These are phyloP conservation scores for Withania somnifera DNA, from an alignment of 305 asterid genomes.

Conservation along the genomic window DNA sequence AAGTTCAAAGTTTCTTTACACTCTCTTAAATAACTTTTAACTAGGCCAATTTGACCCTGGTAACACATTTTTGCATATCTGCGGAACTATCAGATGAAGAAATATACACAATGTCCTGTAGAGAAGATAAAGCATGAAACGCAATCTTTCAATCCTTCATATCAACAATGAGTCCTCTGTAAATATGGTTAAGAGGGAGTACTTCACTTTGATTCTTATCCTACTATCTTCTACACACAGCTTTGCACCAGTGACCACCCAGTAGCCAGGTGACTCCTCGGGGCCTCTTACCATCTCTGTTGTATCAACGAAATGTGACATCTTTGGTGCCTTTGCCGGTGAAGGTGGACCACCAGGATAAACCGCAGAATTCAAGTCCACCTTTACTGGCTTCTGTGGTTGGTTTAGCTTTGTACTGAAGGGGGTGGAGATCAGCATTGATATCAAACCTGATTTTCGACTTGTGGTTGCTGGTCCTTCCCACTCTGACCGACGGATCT, in stretches of 20 bases:
- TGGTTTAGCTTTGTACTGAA: slow-evolving; percentile 48
- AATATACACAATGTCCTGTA: slow-evolving; percentile 1
- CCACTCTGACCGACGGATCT: slow-evolving; percentile 83
- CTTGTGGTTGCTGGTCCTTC: slow-evolving; percentile 53
- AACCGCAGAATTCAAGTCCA: slow-evolving; percentile 72
- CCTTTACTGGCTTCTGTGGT: slow-evolving; percentile 33
- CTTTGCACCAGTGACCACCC: slow-evolving; percentile 88
- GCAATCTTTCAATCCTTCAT: slow-evolving; percentile 17
- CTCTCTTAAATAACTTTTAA: background rate
- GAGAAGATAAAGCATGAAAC: background rate
- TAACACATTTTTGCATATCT: background rate
- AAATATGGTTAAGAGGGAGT: slow-evolving; percentile 64
- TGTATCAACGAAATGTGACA: slow-evolving; percentile 70
- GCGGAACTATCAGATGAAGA: background rate
- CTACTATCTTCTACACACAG: slow-evolving; percentile 68
- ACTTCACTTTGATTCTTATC: slow-evolving; percentile 65
- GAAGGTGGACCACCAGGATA: slow-evolving; percentile 83
- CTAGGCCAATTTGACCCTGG: background rate
- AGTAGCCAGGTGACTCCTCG: slow-evolving; percentile 74
- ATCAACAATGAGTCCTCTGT: slow-evolving; percentile 55
- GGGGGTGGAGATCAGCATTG: slow-evolving; percentile 64
- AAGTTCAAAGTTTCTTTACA: background rate
- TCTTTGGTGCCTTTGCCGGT: slow-evolving; percentile 67
- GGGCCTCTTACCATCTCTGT: slow-evolving; percentile 89
- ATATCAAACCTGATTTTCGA: slow-evolving; percentile 67